Conservation (phyloP, 2,329 filamentous ascomycete species). For the Calonectria honghensis region DNA sequence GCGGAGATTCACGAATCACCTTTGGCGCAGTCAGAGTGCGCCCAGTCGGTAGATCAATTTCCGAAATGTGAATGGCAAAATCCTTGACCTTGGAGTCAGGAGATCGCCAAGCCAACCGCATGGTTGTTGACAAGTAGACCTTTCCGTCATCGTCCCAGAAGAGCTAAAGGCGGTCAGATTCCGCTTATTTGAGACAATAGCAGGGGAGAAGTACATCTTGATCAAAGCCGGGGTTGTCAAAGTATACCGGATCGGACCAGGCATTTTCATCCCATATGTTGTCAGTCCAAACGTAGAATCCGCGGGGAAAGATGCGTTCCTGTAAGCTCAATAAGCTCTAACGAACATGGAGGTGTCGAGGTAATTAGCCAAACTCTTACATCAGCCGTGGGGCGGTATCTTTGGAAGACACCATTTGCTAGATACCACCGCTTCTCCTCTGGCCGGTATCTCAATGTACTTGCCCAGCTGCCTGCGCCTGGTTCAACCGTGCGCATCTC, state of each 20-base stretch:
- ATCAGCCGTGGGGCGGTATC: conserved; percentile 63
- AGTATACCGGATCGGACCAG: conserved; percentile 73
- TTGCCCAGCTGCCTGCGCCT: conserved; percentile 69
- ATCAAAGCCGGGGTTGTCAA: conserved; percentile 73
- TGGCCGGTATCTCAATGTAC: conserved; percentile 66
- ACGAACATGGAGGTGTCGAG: neutral
- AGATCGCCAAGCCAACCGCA: conserved; percentile 60
- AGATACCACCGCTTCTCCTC: conserved; percentile 66
- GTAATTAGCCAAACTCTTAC: conserved; percentile 42
- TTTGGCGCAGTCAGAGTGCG: conserved; percentile 61
- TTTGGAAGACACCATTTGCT: conserved; percentile 65
- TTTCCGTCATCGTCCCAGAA: conserved; percentile 71
- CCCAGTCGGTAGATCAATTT: conserved; percentile 65
- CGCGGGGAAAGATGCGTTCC: conserved; percentile 69
- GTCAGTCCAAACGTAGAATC: conserved; percentile 72
- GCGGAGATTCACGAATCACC: conserved; percentile 61
- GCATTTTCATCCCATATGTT: conserved; percentile 70
- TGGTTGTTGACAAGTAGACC: conserved; percentile 68
- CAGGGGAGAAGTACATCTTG: conserved; percentile 60
- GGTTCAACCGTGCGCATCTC: conserved; percentile 72
- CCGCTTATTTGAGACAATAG: neutral
- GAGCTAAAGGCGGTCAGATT: conserved; percentile 46
- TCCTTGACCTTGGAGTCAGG: conserved; percentile 66
- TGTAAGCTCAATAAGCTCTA: conserved; percentile 2
- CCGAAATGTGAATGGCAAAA: conserved; percentile 69